phyloP scores from a whole-genome alignment of 805 yeast genomes.

The Yamadazyma sp. region DNA sequence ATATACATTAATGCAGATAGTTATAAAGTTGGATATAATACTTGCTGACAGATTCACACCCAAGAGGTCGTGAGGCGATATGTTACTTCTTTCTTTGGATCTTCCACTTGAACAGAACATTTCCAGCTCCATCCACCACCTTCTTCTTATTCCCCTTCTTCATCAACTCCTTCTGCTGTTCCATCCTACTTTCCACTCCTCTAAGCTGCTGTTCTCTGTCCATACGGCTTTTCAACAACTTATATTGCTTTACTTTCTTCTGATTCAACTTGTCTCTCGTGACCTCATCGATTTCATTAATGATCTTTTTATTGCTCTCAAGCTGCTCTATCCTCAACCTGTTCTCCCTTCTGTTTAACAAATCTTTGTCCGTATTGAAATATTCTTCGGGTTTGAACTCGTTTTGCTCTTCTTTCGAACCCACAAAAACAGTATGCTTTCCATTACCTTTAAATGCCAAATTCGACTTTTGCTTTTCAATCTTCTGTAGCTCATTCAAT shows the following conservation, averaged over 20 bases:
- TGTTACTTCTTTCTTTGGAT: constrained; percentile 63
- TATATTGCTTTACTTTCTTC: constrained; percentile 61
- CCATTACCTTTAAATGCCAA: constrained; percentile 60
- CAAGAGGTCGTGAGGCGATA: too few species aligned
- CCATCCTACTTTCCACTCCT: constrained; percentile 70
- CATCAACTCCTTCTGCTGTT: constrained; percentile 78
- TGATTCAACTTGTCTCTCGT: constrained; percentile 39
- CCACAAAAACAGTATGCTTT: constrained; percentile 84
- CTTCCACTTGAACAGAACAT: constrained; percentile 79
- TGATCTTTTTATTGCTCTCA: constrained; percentile 34
- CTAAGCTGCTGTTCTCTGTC: constrained; percentile 69
- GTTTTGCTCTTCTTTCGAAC: constrained; percentile 53
- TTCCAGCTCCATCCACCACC: constrained; percentile 63
- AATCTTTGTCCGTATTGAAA: constrained; percentile 68
- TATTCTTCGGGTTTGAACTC: constrained; percentile 60
- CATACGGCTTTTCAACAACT: constrained; percentile 60
- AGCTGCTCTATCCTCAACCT: constrained; percentile 65
- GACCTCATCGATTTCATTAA: constrained; percentile 24
- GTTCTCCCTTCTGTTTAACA: constrained; percentile 68
- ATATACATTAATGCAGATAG: too few species aligned
- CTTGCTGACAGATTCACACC: too few species aligned
- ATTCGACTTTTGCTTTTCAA: constrained; percentile 54
- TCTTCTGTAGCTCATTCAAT: constrained; percentile 63
- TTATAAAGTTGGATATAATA: too few species aligned
- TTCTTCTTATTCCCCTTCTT: constrained; percentile 87